Base-by-base conservation (phyloP, 2,329 filamentous ascomycete genomes). In the Alternaria sp. region DNA sequence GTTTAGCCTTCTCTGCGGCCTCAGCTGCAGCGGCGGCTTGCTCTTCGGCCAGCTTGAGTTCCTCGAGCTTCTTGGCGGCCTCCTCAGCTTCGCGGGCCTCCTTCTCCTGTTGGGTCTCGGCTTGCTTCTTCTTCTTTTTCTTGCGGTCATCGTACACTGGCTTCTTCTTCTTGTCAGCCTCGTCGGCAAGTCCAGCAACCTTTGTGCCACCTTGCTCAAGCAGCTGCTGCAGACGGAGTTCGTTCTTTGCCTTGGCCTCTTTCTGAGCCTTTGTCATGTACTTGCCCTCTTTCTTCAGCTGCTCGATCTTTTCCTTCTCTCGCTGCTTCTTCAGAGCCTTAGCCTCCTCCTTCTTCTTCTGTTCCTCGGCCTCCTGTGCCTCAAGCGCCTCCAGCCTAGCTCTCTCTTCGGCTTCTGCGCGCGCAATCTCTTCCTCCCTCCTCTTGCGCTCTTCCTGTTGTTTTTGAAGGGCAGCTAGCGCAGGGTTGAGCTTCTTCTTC, bases 261-360 rank as follows among this genome's bases (percentile, higher is more conserved):
- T 90, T 92, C 78, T 96, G 92, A 13, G 92, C 92, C 81, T 95
- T 94, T 69, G 92, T 95, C 74, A 95, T 83, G 81, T 91, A 95
- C 76, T 93, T 95, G 78, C 93, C 93, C 79, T 93, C 92, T 79
- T 91, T 93, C 87, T 95, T 96, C 60, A 93, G 87, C 82, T 95
- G 90, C 77, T 96, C 93, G 64, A 95, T 90, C 81, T 88, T 92
- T 79, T 94, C 91, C 84, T 92, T 95, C 74, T 96, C 93, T 77
- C 88, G 93, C 74, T 93, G 91, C 85, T 95, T 96, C 86, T 92
- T 95, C 46, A 89, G 81, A 2, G 89, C 89, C 80, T 88, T 92
- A 55, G 89, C 88, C 75, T 95, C 93, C 73, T 92, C 91, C 69
- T 84, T 89, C 61, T 85, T 86, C 81, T 89, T 89, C 61, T 83